phyloP scores from a whole-genome alignment of 2,329 filamentous ascomycete genomes.

The Alternaria brassicicola region DNA sequence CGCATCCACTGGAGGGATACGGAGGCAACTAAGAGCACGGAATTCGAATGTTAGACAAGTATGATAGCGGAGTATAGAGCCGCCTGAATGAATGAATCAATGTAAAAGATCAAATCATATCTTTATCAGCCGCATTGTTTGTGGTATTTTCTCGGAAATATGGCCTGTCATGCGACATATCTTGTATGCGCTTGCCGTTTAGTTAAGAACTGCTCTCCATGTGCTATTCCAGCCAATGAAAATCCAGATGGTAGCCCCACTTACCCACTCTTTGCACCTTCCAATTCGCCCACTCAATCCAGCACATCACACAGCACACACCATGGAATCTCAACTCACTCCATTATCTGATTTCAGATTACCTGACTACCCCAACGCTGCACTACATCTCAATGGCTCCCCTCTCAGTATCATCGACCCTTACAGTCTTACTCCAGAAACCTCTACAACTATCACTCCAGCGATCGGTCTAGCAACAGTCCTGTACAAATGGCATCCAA shows the following conservation, averaged over 20 bases:
- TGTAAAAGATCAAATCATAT: neutral
- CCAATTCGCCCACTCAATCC: constrained; percentile 4
- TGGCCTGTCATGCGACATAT: no score
- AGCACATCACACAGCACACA: neutral
- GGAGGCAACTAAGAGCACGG: constrained; percentile 9
- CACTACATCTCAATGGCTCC: constrained; percentile 10
- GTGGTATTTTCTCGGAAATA: no score
- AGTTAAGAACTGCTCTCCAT: neutral
- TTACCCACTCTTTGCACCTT: constrained; percentile 8
- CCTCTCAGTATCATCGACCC: constrained; percentile 18
- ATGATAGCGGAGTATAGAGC: neutral
- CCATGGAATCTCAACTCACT: constrained; percentile 5
- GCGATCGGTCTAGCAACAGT: constrained; percentile 27
- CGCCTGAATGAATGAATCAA: neutral
- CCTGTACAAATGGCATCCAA: constrained; percentile 28
- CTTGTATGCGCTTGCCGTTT: neutral
- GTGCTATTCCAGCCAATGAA: constrained; percentile 6
- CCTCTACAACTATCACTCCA: constrained; percentile 4
- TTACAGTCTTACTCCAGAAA: neutral
- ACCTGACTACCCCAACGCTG: constrained; percentile 17
- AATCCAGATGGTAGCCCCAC: constrained; percentile 3
- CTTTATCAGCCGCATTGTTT: neutral
- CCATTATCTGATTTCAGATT: constrained; percentile 15
- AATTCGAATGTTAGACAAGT: no score
- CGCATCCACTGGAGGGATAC: constrained; percentile 31